phyloP scores from a whole-genome alignment of 257 asterid species.

The Solanum pinnatisectum region DNA sequence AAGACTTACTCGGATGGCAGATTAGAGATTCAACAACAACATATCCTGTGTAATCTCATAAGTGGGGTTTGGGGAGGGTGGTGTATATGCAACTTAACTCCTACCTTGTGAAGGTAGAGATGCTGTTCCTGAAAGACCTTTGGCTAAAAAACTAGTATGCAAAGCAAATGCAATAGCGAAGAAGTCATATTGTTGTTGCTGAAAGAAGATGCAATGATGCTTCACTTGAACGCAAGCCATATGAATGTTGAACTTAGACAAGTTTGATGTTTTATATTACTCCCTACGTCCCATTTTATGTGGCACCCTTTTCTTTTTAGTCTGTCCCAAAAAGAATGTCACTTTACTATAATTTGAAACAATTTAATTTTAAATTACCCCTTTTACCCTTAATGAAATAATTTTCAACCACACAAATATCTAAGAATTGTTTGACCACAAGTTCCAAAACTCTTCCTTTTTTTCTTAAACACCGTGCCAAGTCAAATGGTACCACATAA shows the following conservation, averaged over 20 bases:
- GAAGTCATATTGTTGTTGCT: neutral
- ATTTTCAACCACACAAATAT: too few relatives aligned
- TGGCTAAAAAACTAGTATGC: neutral
- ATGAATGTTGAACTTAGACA: neutral
- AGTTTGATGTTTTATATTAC: neutral
- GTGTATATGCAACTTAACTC: neutral
- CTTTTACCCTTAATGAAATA: too few relatives aligned
- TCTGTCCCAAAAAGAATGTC: too few relatives aligned
- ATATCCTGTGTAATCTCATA: neutral
- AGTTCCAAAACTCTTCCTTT: too few relatives aligned
- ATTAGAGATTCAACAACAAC: neutral
- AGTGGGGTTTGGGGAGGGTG: neutral
- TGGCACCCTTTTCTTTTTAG: too few relatives aligned
- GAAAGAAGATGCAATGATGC: neutral
- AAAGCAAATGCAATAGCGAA: neutral
- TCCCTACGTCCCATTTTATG: too few relatives aligned
- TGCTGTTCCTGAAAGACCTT: neutral
- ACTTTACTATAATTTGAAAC: too few relatives aligned
- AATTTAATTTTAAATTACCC: too few relatives aligned
- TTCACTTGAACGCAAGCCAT: neutral
- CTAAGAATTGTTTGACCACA: too few relatives aligned
- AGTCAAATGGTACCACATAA: too few relatives aligned
- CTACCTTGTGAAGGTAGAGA: neutral
- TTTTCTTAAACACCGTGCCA: too few relatives aligned
- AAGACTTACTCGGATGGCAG: neutral